These are phyloP conservation scores for Cytospora leucostoma DNA, from an alignment of 2,329 filamentous ascomycete genomes.

Conservation along the genomic window DNA sequence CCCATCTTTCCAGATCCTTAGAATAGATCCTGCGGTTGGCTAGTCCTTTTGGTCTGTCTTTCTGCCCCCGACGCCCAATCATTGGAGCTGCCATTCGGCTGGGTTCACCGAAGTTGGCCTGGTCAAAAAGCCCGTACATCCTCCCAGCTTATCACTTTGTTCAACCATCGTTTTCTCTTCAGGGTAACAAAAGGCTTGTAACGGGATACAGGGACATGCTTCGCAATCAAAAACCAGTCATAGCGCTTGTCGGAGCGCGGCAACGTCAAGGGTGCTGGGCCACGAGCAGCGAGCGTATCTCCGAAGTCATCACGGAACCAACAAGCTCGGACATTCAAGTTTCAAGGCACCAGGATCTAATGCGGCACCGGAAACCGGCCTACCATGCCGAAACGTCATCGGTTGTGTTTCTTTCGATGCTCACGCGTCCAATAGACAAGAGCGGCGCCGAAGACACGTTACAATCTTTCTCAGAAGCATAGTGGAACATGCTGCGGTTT, in stretches of 20 bases:
- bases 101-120: constrained; percentile 16
- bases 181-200: constrained; percentile 3
- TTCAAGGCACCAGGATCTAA: constrained; percentile 7
- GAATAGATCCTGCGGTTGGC: constrained; percentile 16
- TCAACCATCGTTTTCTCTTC: not conserved
- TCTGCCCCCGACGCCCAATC: constrained; percentile 8
- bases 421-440: constrained; percentile 11
- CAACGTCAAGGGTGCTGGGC: not conserved
- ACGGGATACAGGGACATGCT: not conserved
- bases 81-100: constrained; percentile 5
- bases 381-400: not conserved
- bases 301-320: constrained; percentile 11
- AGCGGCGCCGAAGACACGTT: constrained; percentile 18
- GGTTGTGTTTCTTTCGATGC: not conserved
- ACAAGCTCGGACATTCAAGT: constrained; percentile 4
- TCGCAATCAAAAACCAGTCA: not conserved
- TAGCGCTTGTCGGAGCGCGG: not conserved
- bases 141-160: not conserved
- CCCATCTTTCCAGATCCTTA: constrained; percentile 14
- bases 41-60: not conserved
- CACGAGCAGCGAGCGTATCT: not conserved
- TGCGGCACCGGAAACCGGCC: not conserved
- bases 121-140: not conserved
- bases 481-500: constrained; percentile 5
- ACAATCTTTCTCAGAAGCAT: constrained; percentile 14